Evolutionary conservation across 2,329 filamentous ascomycete species (phyloP).

Genomic region (Apiospora arundinis): DNA sequence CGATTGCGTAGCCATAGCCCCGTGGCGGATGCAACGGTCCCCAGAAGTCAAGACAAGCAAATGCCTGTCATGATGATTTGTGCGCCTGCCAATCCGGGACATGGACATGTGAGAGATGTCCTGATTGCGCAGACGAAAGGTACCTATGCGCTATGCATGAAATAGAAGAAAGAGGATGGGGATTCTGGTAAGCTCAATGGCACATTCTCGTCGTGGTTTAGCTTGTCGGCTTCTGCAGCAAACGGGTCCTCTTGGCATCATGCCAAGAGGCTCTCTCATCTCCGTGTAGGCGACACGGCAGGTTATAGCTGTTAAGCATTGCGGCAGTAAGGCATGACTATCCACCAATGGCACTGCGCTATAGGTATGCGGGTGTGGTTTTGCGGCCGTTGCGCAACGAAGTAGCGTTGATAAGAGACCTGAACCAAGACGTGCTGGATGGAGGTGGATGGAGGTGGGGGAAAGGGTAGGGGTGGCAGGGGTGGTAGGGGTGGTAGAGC

Average conservation of each 20-base stretch:
- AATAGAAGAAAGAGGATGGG: too few species aligned
- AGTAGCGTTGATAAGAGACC: neutral
- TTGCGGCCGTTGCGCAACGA: too few species aligned
- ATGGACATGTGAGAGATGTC: neutral
- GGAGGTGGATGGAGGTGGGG: neutral
- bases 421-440: neutral
- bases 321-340: neutral
- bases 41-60: neutral
- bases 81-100: constrained; percentile 14
- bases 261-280: constrained; percentile 3
- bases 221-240: constrained; percentile 24
- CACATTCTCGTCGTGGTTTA: constrained; percentile 42
- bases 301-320: neutral
- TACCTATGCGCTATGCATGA: neutral
- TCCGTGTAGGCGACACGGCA: neutral
- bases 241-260: constrained; percentile 1
- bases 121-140: neutral
- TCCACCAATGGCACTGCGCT: neutral
- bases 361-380: neutral
- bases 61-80: constrained; percentile 4
- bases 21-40: constrained; percentile 6
- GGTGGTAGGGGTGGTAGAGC: neutral
- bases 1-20: constrained; percentile 8
- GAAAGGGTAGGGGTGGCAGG: neutral
- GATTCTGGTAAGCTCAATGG: constrained; percentile 27